Conservation (phyloP, 2,329 filamentous ascomycete species). For the Apiospora rasikravindrae region DNA sequence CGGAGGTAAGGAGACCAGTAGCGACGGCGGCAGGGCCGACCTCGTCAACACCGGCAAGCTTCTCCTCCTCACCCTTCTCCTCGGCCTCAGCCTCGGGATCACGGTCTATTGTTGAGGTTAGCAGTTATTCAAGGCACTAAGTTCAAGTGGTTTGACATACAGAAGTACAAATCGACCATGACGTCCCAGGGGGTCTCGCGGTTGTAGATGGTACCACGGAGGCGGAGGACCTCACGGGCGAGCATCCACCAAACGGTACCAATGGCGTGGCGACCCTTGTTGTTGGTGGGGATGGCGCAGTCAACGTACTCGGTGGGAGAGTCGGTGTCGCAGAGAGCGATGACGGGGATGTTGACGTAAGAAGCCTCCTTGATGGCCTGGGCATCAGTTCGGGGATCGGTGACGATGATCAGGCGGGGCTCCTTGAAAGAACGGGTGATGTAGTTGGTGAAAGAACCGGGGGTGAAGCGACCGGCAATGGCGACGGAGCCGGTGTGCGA, state of each 20-base stretch:
- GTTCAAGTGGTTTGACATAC: conserved; percentile 50
- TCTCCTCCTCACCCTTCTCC: conserved; percentile 95
- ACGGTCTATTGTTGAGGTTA: conserved; percentile 66
- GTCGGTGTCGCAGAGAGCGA: conserved; percentile 98
- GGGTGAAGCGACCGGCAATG: conserved; percentile 99
- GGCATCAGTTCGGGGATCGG: conserved; percentile 98
- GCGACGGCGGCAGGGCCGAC: conserved; percentile 80
- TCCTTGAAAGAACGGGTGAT: conserved; percentile 99
- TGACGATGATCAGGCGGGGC: conserved; percentile 98
- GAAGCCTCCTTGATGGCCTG: conserved; percentile 99
- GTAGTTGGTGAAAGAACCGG: conserved; percentile 99
- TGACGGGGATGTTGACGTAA: conserved; percentile 99
- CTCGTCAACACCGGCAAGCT: conserved; percentile 85
- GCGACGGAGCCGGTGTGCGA: conserved; percentile 96
- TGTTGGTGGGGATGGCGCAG: conserved; percentile 99
- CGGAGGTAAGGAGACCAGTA: conserved; percentile 68
- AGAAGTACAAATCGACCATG: conserved; percentile 99
- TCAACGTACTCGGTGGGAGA: conserved; percentile 99
- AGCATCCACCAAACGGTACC: conserved; percentile 99
- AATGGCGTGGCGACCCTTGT: conserved; percentile 99
- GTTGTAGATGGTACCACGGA: conserved; percentile 94
- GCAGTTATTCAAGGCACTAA: conserved; percentile 1
- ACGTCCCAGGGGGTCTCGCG: conserved; percentile 98
- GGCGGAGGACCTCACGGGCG: conserved; percentile 98
- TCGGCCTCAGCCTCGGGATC: conserved; percentile 99